Base-by-base conservation (phyloP, 768 basidiomycete genomes). In the Suillus subaureus region DNA sequence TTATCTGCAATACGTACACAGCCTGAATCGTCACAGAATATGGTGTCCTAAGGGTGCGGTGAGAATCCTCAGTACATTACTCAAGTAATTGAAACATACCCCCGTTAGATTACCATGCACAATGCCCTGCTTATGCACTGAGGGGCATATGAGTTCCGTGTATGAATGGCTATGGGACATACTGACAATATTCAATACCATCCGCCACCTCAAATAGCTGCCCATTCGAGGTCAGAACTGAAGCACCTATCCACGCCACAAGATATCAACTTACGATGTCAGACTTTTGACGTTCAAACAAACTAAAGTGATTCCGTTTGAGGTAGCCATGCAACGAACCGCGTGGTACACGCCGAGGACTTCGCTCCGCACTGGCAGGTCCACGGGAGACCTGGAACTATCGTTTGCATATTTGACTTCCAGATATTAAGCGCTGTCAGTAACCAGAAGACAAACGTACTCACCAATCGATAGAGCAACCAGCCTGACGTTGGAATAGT, bases 401-500 rank as follows among this genome's bases (percentile, higher is more conserved):
- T 13, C 74, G 68, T 66, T 71, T 71, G 56, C 74, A 74, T 6
- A 68, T 66, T n/a, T 66, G 72, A 52, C 61, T 52, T 45, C 67
- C 66, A 3, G 68, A 56, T n/a, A 71, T 13, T 5, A 35, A 11
- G 31, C 2, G 72, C 33, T 21, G 63, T 65, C 21, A 69, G 0
- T 6, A 13, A 13, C 12, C 61, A 43, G 23, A 35, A 39, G 26
- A 4, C 35, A 8, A 28, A 35, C 0, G n/a, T 1, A 3, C 72
- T 55, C 11, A 75, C 73, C 73, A 74, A n/a, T 74, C 73, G 5
- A 74, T 63, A 18, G 74, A 74, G 35, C 68, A 47, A 51, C 75
- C 70, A 2, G 72, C 73, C 54, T 71, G 70, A 69, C n/a, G 13
- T 49, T 26, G 47, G 5, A 49, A 49, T 47, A 70, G 71, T 61